A percentile compares a stretch with the other conserved stretches of the same genome.
phyloP scores from a whole-genome alignment of 352 stramenopile species.

The Globisporangium acanthophoron region DNA sequence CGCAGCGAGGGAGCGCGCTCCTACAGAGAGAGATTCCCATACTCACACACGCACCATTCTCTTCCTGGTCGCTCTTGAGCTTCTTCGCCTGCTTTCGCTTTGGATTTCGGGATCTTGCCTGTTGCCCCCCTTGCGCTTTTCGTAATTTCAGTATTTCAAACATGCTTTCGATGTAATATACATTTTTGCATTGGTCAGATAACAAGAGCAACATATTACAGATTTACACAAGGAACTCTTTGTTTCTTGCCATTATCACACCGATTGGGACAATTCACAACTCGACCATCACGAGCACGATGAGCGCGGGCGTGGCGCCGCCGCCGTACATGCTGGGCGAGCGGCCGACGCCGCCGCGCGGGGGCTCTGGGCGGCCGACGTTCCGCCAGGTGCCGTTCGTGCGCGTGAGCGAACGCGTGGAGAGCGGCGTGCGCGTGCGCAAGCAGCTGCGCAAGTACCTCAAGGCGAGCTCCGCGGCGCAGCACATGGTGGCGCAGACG shows the following conservation, averaged over 20 bases:
- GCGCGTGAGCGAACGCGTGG: conserved; percentile 67
- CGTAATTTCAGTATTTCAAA: not conserved
- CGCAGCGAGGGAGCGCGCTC: not conserved
- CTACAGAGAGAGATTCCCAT: too few relatives aligned
- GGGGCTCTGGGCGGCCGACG: conserved; percentile 40
- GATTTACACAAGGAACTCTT: not conserved
- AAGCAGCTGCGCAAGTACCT: conserved; percentile 84
- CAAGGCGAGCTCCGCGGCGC: conserved; percentile 63
- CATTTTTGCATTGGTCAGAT: not conserved
- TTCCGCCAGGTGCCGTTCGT: conserved; percentile 84
- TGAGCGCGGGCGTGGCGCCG: conserved; percentile 5
- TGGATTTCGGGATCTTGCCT: not conserved
- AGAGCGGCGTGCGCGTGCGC: conserved; percentile 75
- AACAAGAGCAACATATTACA: not conserved
- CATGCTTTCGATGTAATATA: not conserved
- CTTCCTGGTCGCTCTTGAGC: not conserved
- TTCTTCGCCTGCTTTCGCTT: not conserved
- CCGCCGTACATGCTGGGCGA: conserved; percentile 82
- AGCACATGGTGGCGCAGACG: conserved; percentile 77
- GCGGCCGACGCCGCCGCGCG: conserved; percentile 49
- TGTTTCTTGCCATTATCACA: not conserved
- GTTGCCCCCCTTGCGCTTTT: not conserved
- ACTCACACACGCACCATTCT: not conserved
- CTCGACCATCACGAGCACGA: not conserved
- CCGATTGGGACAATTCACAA: not conserved